A percentile compares a stretch with the other conserved stretches of the same genome.
Evolutionary conservation across 257 asterid species (phyloP).

Genomic region (Capsicum rhomboideum): DNA sequence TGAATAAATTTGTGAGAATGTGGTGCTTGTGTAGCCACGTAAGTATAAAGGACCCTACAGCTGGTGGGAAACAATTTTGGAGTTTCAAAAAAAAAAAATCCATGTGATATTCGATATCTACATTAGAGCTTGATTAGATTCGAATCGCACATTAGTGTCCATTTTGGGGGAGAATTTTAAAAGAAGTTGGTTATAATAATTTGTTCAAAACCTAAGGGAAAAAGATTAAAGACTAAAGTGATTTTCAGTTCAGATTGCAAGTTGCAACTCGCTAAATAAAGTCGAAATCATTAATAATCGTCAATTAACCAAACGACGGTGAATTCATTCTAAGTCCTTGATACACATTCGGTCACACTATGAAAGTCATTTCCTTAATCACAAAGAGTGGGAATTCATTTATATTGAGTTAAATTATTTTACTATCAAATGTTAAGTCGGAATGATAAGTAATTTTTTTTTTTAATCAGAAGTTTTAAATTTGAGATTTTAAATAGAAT

Average conservation of each 20-base stretch:
- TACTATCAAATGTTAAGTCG: background rate
- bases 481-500: background rate
- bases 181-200: slow-evolving; percentile 12
- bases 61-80: background rate
- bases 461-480: background rate
- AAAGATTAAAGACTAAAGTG: background rate
- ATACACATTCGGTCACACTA: too few species aligned
- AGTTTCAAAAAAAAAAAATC: too few species aligned
- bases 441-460: background rate
- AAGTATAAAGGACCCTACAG: background rate
- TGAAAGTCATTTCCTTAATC: too few species aligned
- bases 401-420: too few species aligned
- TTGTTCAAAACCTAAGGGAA: background rate
- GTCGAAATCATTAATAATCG: background rate
- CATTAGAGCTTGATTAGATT: too few species aligned
- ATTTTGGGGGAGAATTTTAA: background rate
- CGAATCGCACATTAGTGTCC: too few species aligned
- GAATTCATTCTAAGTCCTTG: background rate
- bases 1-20: background rate
- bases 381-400: too few species aligned
- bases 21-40: slow-evolving; percentile 57
- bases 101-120: too few species aligned
- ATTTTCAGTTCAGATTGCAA: background rate
- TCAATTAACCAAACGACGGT: background rate
- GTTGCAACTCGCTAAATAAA: background rate